These are phyloP conservation scores for Pleomassaria siparia DNA, from an alignment of 2,329 filamentous ascomycete species.

Conservation along the genomic window DNA sequence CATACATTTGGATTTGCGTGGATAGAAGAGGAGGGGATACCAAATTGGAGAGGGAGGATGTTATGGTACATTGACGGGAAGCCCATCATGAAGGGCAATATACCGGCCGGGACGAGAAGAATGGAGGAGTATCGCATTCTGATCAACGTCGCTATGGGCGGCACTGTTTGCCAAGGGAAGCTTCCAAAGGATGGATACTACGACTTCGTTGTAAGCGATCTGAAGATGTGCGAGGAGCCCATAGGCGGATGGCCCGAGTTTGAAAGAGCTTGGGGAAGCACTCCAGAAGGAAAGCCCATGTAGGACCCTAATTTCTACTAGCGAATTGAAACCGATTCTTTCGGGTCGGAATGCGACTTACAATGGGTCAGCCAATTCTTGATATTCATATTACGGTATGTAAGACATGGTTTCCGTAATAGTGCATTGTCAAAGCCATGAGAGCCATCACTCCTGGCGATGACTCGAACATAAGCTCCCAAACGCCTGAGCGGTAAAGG, in stretches of 20 bases:
- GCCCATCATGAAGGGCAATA: constrained; percentile 59
- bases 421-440: too few relatives aligned
- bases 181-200: constrained; percentile 57
- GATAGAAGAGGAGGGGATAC: constrained; percentile 50
- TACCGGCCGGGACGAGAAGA: constrained; percentile 55
- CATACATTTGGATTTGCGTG: constrained; percentile 60
- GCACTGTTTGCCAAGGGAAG: constrained; percentile 58
- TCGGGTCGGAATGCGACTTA: neutral
- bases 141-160: constrained; percentile 65
- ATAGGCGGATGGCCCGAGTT: constrained; percentile 59
- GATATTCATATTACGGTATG: too few relatives aligned
- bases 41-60: constrained; percentile 50
- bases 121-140: constrained; percentile 60
- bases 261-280: constrained; percentile 52
- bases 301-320: too few relatives aligned
- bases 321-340: too few relatives aligned
- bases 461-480: too few relatives aligned
- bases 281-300: constrained; percentile 36
- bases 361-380: too few relatives aligned
- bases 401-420: too few relatives aligned
- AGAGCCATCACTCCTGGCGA: too few relatives aligned
- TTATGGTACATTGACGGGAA: constrained; percentile 63
- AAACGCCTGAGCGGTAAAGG: too few relatives aligned
- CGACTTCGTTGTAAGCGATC: constrained; percentile 57
- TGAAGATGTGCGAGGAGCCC: constrained; percentile 57